Evolutionary conservation across 2,329 filamentous ascomycete genomes (phyloP), one percentile per base, ranked within the genome.

Genomic region (Cercospora sojina): DNA sequence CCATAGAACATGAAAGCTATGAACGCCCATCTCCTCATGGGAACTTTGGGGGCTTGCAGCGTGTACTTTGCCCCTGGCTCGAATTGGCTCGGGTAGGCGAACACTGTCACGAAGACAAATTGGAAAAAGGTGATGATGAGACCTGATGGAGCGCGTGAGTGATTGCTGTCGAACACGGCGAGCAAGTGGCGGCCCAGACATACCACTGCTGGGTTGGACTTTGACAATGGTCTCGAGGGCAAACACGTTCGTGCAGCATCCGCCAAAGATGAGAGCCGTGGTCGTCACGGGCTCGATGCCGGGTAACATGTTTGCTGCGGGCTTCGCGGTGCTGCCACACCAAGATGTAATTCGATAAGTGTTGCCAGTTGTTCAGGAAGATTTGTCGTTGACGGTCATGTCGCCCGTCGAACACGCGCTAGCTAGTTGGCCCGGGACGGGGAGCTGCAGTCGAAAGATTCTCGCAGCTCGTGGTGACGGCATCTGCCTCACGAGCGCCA

Each of bases 201-300:
- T 86, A 90, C 93, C 94, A 75, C 91, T 94, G 64, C 89, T 88
- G 51, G 93, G 90, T 77, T 96, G 92, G 77, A 92, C 89, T 79
- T 95, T 96, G 77, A 99, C 88, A 74, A 98, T 96, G 56, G 92
- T 91, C 80, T 99, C 95, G 64, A 99, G 85, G 47, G 94, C 92
- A 80, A 96, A 98, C n/a, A 97, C 93, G 84, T 97, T 97, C 38
- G 92, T 92, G 81, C 93, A 97, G 77, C 93, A 97, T 31, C 95
- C 95, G 60, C 95, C 95, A 79, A 99, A 97, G 67, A 99, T 98
- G 71, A 98, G 85, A 60, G 85, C 85, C 65, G 94, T 84, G 85
- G 96, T 96, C 60, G 67, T 67, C 66, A 72, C 55, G 7, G 72
- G 70, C 64, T 67, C 71, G 41, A 73, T 56, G 29, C 58, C 67